phyloP scores from a whole-genome alignment of 495 filamentous ascomycete genomes.

The Darksidea phi region DNA sequence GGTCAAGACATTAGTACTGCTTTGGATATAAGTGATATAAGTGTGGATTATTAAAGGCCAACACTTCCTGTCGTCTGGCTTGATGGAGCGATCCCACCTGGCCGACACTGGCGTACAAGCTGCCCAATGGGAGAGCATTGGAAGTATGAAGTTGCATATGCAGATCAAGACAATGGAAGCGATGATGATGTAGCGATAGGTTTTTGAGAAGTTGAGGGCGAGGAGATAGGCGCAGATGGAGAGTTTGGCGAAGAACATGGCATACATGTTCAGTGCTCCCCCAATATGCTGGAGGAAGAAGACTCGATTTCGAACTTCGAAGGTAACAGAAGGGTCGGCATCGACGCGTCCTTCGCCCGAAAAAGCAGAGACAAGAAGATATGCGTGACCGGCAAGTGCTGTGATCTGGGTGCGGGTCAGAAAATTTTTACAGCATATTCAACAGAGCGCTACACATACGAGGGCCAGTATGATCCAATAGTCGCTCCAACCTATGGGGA shows the following conservation, averaged over 20 bases:
- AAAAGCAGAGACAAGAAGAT: not conserved
- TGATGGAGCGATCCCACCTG: not conserved
- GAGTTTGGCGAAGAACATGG: conserved; percentile 6
- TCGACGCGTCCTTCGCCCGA: not conserved
- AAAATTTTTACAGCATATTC: not conserved
- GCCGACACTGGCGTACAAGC: not conserved
- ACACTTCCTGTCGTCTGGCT: not conserved
- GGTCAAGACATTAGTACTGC: not conserved
- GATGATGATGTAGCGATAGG: conserved; percentile 1
- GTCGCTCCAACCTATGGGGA: not conserved
- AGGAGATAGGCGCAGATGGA: conserved; percentile 2
- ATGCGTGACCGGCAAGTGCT: not conserved
- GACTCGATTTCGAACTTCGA: not conserved
- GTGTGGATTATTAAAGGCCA: not conserved
- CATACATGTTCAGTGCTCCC: conserved; percentile 1
- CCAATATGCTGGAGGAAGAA: not conserved
- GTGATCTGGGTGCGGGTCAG: not conserved
- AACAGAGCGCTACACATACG: not conserved
- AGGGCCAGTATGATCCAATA: conserved; percentile 5
- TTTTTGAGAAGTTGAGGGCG: not conserved
- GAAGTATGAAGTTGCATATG: not conserved
- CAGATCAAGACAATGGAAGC: not conserved
- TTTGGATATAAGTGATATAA: conserved; percentile 1
- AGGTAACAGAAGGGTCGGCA: conserved; percentile 1
- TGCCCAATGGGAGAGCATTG: not conserved